Conservation (phyloP, 768 basidiomycete species). For the Phylloporus sp. region DNA sequence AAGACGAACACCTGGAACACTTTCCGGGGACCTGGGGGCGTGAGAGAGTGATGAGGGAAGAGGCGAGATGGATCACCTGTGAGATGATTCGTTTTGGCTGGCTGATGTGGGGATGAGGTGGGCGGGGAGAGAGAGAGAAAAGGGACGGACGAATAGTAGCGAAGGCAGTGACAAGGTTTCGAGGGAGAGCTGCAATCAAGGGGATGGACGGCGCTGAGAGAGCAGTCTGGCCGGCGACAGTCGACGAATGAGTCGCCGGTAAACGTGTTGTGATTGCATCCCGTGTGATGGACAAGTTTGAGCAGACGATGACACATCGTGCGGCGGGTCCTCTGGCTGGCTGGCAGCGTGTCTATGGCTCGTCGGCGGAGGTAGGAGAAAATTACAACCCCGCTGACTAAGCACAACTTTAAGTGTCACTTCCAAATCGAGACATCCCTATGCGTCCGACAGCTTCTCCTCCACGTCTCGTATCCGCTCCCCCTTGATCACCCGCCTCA, state of each 20-base stretch:
- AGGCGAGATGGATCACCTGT: constrained; percentile 4
- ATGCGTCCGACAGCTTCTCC: constrained; percentile 51
- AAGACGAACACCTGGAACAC: constrained; percentile 35
- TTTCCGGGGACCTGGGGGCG: constrained; percentile 33
- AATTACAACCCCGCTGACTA: neutral
- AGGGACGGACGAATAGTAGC: constrained; percentile 41
- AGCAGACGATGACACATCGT: constrained; percentile 65
- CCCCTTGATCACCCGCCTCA: constrained; percentile 78
- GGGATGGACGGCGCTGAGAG: constrained; percentile 47
- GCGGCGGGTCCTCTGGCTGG: neutral
- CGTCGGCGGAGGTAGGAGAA: constrained; percentile 56
- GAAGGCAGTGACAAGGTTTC: constrained; percentile 44
- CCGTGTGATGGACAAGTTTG: constrained; percentile 42
- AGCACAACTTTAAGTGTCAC: constrained; percentile 1
- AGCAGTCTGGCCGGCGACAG: constrained; percentile 44
- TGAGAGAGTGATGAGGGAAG: constrained; percentile 13
- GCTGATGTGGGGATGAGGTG: constrained; percentile 21
- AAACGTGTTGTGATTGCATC: constrained; percentile 55
- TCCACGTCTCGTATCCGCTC: constrained; percentile 68
- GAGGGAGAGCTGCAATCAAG: constrained; percentile 34
- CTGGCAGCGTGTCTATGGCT: too few species aligned
- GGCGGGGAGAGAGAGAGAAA: neutral
- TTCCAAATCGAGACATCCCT: neutral
- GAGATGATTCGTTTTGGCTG: constrained; percentile 52
- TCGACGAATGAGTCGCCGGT: constrained; percentile 44